Conservation (phyloP, 2,329 filamentous ascomycete species). For the Hysterium pulicare region DNA sequence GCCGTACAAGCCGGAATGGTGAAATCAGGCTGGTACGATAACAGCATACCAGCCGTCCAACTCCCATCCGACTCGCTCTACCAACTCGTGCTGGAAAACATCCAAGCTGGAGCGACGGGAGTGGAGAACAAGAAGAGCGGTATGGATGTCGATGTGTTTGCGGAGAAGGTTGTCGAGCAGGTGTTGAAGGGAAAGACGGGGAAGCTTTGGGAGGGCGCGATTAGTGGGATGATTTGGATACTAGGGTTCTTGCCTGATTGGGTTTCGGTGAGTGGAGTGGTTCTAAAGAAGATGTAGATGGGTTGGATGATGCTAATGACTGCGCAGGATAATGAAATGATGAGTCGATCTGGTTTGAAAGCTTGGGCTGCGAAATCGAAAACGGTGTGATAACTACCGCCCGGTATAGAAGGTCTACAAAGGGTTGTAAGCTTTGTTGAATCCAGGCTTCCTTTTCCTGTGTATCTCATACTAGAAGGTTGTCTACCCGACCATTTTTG, state of each 20-base stretch:
- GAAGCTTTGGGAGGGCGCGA: conserved; percentile 9
- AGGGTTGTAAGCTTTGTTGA: too few relatives aligned
- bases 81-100: background rate
- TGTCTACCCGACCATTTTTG: too few relatives aligned
- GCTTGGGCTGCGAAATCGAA: too few relatives aligned
- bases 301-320: too few relatives aligned
- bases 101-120: background rate
- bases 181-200: conserved; percentile 1
- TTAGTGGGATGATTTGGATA: background rate
- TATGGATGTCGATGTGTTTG: background rate
- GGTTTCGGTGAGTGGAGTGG: conserved; percentile 3
- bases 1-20: conserved; percentile 8
- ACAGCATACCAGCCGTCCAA: background rate
- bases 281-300: too few relatives aligned
- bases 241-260: background rate
- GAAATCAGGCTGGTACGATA: background rate
- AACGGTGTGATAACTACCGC: too few relatives aligned
- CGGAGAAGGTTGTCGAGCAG: background rate
- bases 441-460: too few relatives aligned
- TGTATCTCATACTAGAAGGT: too few relatives aligned
- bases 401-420: too few relatives aligned
- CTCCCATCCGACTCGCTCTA: background rate
- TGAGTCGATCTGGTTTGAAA: too few relatives aligned
- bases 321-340: too few relatives aligned
- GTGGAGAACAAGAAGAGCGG: background rate